Percentiles rank a stretch among this genome's conserved stretches.
These are phyloP conservation scores for Podila epicladia DNA, from an alignment of 192 early-diverging fungal genomes.

Conservation along the genomic window DNA sequence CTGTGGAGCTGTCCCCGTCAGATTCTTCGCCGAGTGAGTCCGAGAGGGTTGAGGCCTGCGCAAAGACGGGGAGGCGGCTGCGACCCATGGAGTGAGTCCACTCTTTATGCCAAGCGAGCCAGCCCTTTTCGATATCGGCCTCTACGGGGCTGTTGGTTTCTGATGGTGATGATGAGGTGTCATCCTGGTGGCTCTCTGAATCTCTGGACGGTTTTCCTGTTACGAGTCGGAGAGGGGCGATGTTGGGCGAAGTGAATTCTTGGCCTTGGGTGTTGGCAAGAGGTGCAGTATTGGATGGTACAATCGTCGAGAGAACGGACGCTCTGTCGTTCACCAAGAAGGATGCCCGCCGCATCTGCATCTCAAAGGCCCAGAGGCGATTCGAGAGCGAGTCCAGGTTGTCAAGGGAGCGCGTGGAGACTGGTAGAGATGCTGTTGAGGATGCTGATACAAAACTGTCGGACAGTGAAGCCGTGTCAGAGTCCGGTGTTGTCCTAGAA, in stretches of 20 bases:
- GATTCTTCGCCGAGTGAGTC: neutral
- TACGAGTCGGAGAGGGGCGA: neutral
- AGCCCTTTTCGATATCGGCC: neutral
- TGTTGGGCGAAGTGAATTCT: neutral
- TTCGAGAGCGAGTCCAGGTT: conserved; percentile 23
- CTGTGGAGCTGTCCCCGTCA: neutral
- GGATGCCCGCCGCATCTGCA: conserved; percentile 38
- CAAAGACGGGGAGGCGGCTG: neutral
- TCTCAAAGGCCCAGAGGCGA: conserved; percentile 31
- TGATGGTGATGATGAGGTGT: neutral
- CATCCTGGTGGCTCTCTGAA: neutral
- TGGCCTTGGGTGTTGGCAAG: neutral
- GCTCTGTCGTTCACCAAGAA: conserved; percentile 25
- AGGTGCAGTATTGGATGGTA: neutral
- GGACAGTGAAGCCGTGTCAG: neutral
- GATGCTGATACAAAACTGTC: neutral
- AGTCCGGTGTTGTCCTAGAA: neutral
- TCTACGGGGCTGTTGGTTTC: neutral
- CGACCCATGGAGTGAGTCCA: neutral
- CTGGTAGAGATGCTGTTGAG: neutral
- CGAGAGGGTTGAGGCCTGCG: neutral
- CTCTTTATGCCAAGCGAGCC: neutral
- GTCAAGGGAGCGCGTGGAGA: neutral
- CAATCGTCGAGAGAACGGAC: conserved; percentile 26
- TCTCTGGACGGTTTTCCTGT: neutral